Evolutionary conservation across 192 early-diverging fungal species (phyloP).

Genomic region (Linnemannia exigua): DNA sequence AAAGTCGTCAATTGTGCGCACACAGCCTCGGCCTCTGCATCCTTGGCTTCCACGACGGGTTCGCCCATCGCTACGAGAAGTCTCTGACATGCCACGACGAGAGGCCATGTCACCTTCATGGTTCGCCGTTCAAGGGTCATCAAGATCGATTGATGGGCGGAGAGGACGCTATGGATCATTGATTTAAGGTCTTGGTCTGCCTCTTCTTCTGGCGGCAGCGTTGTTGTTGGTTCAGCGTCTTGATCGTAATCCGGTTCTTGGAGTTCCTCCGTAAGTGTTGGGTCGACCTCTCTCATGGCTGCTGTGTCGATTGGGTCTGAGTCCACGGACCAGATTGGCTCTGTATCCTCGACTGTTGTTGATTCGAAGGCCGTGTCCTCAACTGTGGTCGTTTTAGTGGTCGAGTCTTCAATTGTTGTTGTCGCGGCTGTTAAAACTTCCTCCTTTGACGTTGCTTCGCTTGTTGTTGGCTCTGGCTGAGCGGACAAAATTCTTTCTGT

Average conservation of each 20-base stretch:
- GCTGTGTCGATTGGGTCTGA: background rate
- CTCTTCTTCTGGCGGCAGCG: background rate
- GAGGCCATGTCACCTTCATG: constrained; percentile 61
- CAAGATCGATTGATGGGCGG: constrained; percentile 26
- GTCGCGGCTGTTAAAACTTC: background rate
- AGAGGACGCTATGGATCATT: constrained; percentile 29
- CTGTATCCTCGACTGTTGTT: background rate
- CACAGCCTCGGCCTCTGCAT: constrained; percentile 75
- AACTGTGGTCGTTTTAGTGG: background rate
- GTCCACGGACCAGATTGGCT: background rate
- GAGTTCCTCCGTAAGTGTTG: no score
- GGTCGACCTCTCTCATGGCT: background rate
- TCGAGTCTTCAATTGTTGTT: background rate
- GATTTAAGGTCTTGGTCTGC: constrained; percentile 14
- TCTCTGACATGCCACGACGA: constrained; percentile 61
- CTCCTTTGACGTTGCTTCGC: background rate
- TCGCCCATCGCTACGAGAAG: constrained; percentile 67
- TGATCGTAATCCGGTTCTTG: background rate
- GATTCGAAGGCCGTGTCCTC: no score
- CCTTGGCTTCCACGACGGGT: constrained; percentile 58
- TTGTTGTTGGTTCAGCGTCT: background rate
- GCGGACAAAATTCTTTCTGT: background rate
- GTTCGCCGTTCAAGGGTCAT: constrained; percentile 64
- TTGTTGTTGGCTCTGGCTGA: background rate
- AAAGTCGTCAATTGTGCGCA: constrained; percentile 69